These are phyloP conservation scores for Fraxinus anomala DNA, from an alignment of 257 asterid species.

Conservation along the genomic window DNA sequence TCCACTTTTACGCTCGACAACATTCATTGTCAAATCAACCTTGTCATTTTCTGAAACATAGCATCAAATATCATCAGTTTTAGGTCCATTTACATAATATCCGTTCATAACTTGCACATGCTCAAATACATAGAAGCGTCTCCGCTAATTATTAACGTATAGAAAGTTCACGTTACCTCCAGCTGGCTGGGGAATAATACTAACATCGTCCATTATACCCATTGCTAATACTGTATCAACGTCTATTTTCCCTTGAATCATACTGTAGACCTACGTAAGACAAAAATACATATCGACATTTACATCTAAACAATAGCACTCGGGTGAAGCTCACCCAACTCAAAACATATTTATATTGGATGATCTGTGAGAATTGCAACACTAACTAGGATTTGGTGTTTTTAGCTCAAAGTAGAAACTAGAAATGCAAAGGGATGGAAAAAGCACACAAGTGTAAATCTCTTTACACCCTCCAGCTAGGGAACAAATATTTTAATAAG, in stretches of 20 bases:
- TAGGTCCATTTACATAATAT: slow-evolving; percentile 4
- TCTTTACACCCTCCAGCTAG: slow-evolving; percentile 20
- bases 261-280: slow-evolving; percentile 78
- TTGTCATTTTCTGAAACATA: slow-evolving; percentile 67
- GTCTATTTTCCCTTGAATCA: slow-evolving; percentile 98
- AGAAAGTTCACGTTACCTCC: slow-evolving; percentile 65
- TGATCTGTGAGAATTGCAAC: background rate
- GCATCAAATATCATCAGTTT: slow-evolving; percentile 14
- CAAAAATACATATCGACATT: background rate
- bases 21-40: slow-evolving; percentile 88
- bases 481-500: slow-evolving; percentile 50
- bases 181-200: slow-evolving; percentile 95
- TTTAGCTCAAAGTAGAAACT: background rate
- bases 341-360: background rate
- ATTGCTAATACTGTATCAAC: slow-evolving; percentile 87
- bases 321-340: background rate
- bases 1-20: slow-evolving; percentile 91
- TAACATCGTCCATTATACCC: slow-evolving; percentile 98
- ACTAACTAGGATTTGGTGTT: background rate
- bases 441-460: slow-evolving; percentile 12
- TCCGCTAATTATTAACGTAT: slow-evolving; percentile 21
- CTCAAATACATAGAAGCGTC: slow-evolving; percentile 23
- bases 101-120: slow-evolving; percentile 4
- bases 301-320: background rate
- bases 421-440: background rate